phyloP scores from a whole-genome alignment of 352 stramenopile genomes.

The Globisporangium canariense region DNA sequence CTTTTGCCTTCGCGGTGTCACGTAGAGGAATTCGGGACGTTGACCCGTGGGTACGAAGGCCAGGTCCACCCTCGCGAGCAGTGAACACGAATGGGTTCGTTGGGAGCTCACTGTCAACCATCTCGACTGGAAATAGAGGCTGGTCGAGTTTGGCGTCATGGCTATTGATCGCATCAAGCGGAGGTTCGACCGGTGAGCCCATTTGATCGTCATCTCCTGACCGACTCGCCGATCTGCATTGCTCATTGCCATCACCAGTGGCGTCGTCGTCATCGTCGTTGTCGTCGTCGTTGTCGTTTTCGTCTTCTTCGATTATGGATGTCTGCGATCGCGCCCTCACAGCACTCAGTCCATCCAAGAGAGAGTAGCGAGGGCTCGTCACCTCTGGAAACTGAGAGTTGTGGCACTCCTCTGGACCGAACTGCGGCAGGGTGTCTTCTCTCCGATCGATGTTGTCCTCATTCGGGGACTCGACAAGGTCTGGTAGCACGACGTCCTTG shows the following conservation, averaged over 20 bases:
- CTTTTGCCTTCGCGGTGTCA: neutral
- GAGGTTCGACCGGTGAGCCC: slow-evolving; percentile 12
- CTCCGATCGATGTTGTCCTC: slow-evolving; percentile 7
- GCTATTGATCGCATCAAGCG: slow-evolving; percentile 1
- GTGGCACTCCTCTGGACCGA: neutral
- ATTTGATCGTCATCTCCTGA: slow-evolving; percentile 19
- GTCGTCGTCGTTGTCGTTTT: neutral
- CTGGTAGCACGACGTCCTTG: slow-evolving; percentile 9
- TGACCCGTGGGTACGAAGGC: neutral
- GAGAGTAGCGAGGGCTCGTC: slow-evolving; percentile 4
- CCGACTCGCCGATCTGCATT: neutral
- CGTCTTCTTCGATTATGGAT: slow-evolving; percentile 1
- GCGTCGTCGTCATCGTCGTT: neutral
- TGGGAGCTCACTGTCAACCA: neutral
- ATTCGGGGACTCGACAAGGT: neutral
- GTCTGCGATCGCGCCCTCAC: slow-evolving; percentile 1
- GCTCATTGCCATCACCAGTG: neutral
- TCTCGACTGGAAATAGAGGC: neutral
- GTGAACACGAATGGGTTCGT: neutral
- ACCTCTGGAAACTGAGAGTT: neutral
- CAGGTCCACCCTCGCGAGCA: neutral
- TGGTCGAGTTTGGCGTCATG: neutral
- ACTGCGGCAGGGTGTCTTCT: neutral
- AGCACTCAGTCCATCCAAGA: neutral
- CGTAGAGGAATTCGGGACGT: neutral